A percentile compares a stretch with the other conserved stretches of the same genome.
Conservation (phyloP, 345 rosid species). For the Melaleuca alternifolia region DNA sequence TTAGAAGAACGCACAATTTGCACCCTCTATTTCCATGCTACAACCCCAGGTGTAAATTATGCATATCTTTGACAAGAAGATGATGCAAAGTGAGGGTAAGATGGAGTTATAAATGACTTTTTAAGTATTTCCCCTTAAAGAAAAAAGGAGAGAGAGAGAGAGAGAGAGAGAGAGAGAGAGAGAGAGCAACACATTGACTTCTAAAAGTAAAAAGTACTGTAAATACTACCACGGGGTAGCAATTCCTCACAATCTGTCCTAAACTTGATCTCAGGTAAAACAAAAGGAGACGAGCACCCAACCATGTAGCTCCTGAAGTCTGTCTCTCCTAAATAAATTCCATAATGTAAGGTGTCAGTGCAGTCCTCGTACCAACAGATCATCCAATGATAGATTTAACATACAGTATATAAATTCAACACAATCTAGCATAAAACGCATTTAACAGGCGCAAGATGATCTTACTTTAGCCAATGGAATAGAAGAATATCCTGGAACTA, state of each 20-base stretch:
- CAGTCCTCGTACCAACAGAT: neutral
- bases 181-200: neutral
- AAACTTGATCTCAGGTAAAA: slow-evolving; percentile 46
- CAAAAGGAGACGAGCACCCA: slow-evolving; percentile 62
- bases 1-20: neutral
- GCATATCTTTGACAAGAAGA: neutral
- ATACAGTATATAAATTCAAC: neutral
- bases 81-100: neutral
- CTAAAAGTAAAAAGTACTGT: neutral
- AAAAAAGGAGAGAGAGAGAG: neutral
- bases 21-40: neutral
- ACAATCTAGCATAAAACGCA: neutral
- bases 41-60: neutral
- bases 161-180: neutral
- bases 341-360: neutral
- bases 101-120: neutral
- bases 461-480: slow-evolving; percentile 29
- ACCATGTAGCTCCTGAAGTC: slow-evolving; percentile 38
- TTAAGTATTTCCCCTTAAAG: neutral
- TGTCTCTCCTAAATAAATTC: slow-evolving; percentile 45
- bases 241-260: slow-evolving; percentile 43
- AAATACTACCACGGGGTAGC: slow-evolving; percentile 69
- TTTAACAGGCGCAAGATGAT: neutral
- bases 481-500: slow-evolving; percentile 48
- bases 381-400: neutral